A percentile compares a stretch with the other conserved stretches of the same genome.
Evolutionary conservation across 2,329 filamentous ascomycete species (phyloP).

Genomic region (Ascochyta viciae-villosae): DNA sequence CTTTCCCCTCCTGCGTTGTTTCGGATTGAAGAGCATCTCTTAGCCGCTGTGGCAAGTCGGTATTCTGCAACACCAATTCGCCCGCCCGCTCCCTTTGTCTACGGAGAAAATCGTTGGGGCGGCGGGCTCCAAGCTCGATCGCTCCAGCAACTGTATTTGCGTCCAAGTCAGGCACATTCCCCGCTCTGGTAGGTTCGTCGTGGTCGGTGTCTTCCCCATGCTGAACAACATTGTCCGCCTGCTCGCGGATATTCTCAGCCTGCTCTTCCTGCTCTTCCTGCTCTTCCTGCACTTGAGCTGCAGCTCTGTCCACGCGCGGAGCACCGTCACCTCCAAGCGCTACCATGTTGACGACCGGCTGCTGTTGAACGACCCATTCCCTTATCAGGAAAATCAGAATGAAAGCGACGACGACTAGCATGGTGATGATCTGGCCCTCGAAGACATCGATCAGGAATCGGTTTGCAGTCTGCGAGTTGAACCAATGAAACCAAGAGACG

Average conservation of each 20-base stretch:
- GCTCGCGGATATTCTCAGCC: constrained; percentile 14
- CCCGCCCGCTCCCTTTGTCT: constrained; percentile 10
- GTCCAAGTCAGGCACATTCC: neutral
- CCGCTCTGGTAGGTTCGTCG: neutral
- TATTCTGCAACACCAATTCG: constrained; percentile 14
- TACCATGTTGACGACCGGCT: constrained; percentile 86
- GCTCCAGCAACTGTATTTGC: constrained; percentile 11
- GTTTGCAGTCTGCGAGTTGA: constrained; percentile 72
- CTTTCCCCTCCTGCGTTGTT: neutral
- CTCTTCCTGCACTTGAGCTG: constrained; percentile 34
- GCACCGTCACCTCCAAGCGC: constrained; percentile 44
- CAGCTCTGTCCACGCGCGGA: constrained; percentile 28
- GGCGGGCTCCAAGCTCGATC: constrained; percentile 8
- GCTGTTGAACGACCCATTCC: constrained; percentile 98
- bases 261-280: constrained; percentile 30
- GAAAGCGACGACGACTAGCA: constrained; percentile 90
- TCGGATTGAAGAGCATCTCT: constrained; percentile 3
- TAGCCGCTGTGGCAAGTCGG: constrained; percentile 13
- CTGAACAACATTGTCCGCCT: constrained; percentile 14
- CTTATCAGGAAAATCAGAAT: constrained; percentile 96
- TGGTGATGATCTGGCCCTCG: constrained; percentile 92
- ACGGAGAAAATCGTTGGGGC: constrained; percentile 5
- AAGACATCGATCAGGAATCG: constrained; percentile 80
- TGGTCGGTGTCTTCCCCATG: constrained; percentile 14
- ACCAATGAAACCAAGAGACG: constrained; percentile 59